Evolutionary conservation across 306 rosid species (phyloP), one percentile per base, ranked within the genome.

Genomic region (Sicyos edulis): DNA sequence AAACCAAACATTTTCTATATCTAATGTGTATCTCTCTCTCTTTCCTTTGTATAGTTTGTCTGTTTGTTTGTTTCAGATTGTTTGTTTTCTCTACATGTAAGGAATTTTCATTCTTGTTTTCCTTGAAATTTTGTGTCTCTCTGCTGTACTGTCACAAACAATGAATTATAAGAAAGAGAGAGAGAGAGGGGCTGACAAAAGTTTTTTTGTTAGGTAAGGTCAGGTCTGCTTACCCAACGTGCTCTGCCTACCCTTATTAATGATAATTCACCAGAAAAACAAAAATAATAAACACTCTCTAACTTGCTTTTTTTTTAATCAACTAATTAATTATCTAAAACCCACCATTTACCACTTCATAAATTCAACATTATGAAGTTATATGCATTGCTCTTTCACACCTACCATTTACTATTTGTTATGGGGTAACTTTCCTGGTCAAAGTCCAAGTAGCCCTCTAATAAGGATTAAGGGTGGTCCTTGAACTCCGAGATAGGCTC

Each of bases 101-200:
- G 74, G 81, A 78, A 76, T 84, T 78, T 81, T 78, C 85, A 78
- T 84, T 67, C 77, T 75, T 76, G 71, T 78, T 78, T 76, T 78
- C 40, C 60, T 40, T 70, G 74, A 60, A 67, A 62, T 29, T 62
- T 56, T 62, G 77, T 52, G 32, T 72, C 32, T 62, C 53, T 68
- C 56, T 59, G 52, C 58, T 68, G 73, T 68, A 68, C 73, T 68
- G 58, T 68, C 73, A 12, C 57, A 5, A 17, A 65, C 37, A 10
- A 49, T 68, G 57, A 68, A 68, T 68, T 68, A 68, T 68, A 34
- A 67, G 72, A 52, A 66, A 75, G 75, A 54, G 60, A 63, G 55
- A 32, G 37, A 61, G 15, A 61, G 60, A 75, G 74, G 73, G 65
- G 21, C 73, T 68, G 73, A 68, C 73, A 68, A 24, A 50, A 68